A percentile compares a stretch with the other conserved stretches of the same genome.
Evolutionary conservation across 208 protist genomes (phyloP).

Genomic region (Trypanosoma cruzi): DNA sequence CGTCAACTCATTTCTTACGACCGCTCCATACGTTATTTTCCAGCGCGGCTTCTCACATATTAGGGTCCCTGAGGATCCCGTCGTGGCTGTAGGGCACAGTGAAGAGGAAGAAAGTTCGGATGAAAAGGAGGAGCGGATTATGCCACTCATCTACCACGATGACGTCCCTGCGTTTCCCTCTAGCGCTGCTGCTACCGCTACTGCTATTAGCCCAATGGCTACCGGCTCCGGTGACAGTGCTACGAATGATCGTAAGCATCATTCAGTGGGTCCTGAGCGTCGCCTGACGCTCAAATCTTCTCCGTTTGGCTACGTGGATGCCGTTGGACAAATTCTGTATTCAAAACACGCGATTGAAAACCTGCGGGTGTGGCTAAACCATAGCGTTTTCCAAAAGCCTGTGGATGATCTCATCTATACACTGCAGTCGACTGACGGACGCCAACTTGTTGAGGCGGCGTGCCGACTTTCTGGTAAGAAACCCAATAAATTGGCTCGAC

Average conservation of each 20-base stretch:
- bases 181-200: background rate
- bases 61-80: slow-evolving; percentile 4
- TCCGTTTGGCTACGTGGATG: slow-evolving; percentile 32
- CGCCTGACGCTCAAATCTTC: background rate
- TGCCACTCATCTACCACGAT: slow-evolving; percentile 37
- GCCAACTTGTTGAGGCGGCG: slow-evolving; percentile 69
- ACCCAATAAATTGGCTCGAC: slow-evolving; percentile 27
- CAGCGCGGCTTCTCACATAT: slow-evolving; percentile 27
- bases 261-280: background rate
- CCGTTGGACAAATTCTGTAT: slow-evolving; percentile 17
- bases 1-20: slow-evolving; percentile 92
- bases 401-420: slow-evolving; percentile 56
- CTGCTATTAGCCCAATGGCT: background rate
- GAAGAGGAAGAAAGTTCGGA: slow-evolving; percentile 5
- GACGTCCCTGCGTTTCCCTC: slow-evolving; percentile 8
- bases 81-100: background rate
- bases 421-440: slow-evolving; percentile 60
- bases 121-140: slow-evolving; percentile 15
- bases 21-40: slow-evolving; percentile 42
- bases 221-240: background rate
- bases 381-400: slow-evolving; percentile 63
- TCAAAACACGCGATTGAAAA: slow-evolving; percentile 29
- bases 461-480: slow-evolving; percentile 60
- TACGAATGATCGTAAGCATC: no score
- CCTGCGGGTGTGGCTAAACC: slow-evolving; percentile 81